phyloP scores from a whole-genome alignment of 345 rosid genomes.

The Eucalyptus caleyi region DNA sequence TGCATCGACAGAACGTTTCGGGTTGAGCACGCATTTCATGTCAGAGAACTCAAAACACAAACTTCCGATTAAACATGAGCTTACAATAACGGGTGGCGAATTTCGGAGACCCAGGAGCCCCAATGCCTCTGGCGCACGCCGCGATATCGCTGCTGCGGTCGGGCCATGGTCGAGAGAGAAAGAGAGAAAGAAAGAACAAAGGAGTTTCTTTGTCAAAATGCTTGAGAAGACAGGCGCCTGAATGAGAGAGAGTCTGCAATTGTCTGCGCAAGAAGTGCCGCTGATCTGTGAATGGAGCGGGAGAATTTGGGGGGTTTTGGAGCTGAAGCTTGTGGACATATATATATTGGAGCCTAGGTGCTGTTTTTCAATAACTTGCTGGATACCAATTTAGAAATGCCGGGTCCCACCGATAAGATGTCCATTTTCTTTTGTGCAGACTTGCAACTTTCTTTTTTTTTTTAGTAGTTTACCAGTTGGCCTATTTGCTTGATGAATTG shows the following conservation, averaged over 20 bases:
- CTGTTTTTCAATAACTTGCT: neutral
- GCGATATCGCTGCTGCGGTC: constrained; percentile 92
- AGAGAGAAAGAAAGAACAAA: neutral
- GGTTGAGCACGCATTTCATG: neutral
- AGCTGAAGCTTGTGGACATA: constrained; percentile 23
- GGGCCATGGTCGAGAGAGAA: constrained; percentile 36
- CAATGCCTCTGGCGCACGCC: constrained; percentile 98
- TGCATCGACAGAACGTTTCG: constrained; percentile 16
- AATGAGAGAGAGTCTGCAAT: too few relatives aligned
- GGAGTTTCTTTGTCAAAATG: constrained; percentile 5
- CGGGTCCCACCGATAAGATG: neutral
- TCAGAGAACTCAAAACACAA: neutral
- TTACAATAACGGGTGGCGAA: constrained; percentile 93
- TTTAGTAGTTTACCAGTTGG: constrained; percentile 22
- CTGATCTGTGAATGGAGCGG: constrained; percentile 6
- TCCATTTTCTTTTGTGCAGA: neutral
- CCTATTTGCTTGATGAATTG: neutral
- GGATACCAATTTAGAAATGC: neutral
- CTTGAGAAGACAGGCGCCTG: constrained; percentile 20
- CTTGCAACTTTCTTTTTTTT: neutral
- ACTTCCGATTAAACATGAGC: neutral
- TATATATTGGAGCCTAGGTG: neutral
- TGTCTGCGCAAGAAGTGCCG: neutral
- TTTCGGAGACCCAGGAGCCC: constrained; percentile 99
- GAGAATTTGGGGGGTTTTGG: constrained; percentile 36